Evolutionary conservation across 345 rosid genomes (phyloP).

Genomic region (Sonneratia caseolaris): DNA sequence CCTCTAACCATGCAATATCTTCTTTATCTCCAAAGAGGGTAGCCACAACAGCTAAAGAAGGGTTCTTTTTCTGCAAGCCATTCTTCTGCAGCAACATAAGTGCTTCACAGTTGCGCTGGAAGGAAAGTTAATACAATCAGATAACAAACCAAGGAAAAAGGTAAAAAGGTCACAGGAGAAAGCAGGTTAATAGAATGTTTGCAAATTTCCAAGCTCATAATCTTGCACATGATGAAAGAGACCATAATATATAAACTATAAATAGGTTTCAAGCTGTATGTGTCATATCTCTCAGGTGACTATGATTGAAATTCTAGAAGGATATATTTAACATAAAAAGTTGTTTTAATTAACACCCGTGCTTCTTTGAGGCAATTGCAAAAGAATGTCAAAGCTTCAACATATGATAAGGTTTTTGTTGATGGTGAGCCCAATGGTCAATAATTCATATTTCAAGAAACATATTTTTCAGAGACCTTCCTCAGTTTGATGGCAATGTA

Average conservation of each 20-base stretch:
- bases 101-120: conserved; percentile 96
- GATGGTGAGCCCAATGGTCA: not conserved
- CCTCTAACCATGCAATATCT: conserved; percentile 58
- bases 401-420: not conserved
- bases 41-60: conserved; percentile 65
- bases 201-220: not conserved
- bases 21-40: conserved; percentile 83
- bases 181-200: not conserved
- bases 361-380: no score
- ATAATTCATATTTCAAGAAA: not conserved
- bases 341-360: no score
- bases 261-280: not conserved
- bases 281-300: not conserved
- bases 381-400: no score
- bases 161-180: not conserved
- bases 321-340: not conserved
- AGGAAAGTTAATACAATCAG: conserved; percentile 10
- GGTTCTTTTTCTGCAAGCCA: conserved; percentile 78
- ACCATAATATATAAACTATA: not conserved
- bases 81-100: conserved; percentile 87
- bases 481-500: not conserved
- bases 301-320: not conserved
- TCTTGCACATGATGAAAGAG: not conserved
- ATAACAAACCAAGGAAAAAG: conserved; percentile 8
- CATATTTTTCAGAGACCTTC: not conserved